Evolutionary conservation across 148 eudicot species (phyloP).

Genomic region (Salicornia ramosissima): DNA sequence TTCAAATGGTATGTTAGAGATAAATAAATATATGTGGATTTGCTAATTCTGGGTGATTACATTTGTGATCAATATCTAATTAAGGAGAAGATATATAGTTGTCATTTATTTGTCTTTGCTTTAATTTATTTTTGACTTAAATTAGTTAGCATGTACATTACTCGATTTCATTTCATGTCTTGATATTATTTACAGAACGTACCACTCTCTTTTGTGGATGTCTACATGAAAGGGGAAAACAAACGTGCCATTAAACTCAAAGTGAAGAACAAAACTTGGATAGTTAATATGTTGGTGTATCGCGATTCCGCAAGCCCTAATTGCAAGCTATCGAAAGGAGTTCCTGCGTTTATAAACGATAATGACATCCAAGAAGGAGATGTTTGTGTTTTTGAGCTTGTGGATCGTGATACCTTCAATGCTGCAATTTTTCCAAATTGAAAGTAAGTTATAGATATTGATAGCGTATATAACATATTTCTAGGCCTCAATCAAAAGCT

Average conservation of each 20-base stretch:
- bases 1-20: too few species aligned
- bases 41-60: too few species aligned
- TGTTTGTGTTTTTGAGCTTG: slow-evolving; percentile 12
- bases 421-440: not conserved
- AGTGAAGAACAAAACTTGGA: not conserved
- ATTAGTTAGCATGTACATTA: too few species aligned
- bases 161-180: not conserved
- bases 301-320: not conserved
- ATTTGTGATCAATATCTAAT: too few species aligned
- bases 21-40: too few species aligned
- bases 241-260: not conserved
- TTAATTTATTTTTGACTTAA: too few species aligned
- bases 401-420: not conserved
- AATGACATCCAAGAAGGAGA: slow-evolving; percentile 1
- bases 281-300: not conserved
- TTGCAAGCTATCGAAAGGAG: slow-evolving; percentile 2
- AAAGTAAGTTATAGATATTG: too few species aligned
- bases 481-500: too few species aligned
- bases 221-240: not conserved
- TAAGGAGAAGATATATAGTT: not conserved
- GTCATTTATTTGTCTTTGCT: not conserved
- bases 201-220: not conserved
- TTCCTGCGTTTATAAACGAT: not conserved
- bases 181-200: not conserved
- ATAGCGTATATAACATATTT: too few species aligned